Evolutionary conservation across 306 rosid species (phyloP).

Genomic region (Carpinus fangiana): DNA sequence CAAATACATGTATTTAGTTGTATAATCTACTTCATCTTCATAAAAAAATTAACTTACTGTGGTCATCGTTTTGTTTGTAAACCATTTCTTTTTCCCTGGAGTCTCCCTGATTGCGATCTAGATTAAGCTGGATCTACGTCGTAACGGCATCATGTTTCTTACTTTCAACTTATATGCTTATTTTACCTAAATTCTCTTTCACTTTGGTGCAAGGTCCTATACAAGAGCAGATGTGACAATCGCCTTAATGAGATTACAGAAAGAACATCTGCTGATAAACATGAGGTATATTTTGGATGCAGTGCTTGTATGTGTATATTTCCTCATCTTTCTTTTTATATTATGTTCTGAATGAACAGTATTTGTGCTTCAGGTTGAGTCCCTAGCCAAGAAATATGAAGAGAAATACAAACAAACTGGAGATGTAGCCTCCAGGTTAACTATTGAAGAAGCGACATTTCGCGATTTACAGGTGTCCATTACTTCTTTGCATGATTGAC

Average conservation of each 20-base stretch:
- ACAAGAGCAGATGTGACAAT: conserved; percentile 98
- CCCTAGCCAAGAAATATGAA: conserved; percentile 84
- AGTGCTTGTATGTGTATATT: conserved; percentile 24
- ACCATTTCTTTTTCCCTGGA: not conserved
- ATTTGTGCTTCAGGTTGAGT: conserved; percentile 60
- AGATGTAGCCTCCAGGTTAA: conserved; percentile 90
- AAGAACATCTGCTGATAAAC: conserved; percentile 74
- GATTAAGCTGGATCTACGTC: not conserved
- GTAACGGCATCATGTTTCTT: not conserved
- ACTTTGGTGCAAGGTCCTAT: conserved; percentile 63
- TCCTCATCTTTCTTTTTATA: conserved; percentile 13
- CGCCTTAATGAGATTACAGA: conserved; percentile 86
- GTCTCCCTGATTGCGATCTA: not conserved
- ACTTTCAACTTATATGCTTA: conserved; percentile 7
- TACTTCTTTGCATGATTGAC: conserved; percentile 10
- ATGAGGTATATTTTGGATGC: conserved; percentile 64
- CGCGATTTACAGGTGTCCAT: conserved; percentile 81
- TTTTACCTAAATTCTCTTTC: conserved; percentile 20
- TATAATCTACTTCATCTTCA: not conserved
- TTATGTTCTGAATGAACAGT: conserved; percentile 26
- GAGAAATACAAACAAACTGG: conserved; percentile 87
- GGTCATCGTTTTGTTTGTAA: not conserved
- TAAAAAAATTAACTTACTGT: not conserved
- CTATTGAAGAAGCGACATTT: conserved; percentile 88
- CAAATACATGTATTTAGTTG: not conserved